Evolutionary conservation across 1,139 yeast genomes (phyloP).

Genomic region (Geotrichum armillariae): DNA sequence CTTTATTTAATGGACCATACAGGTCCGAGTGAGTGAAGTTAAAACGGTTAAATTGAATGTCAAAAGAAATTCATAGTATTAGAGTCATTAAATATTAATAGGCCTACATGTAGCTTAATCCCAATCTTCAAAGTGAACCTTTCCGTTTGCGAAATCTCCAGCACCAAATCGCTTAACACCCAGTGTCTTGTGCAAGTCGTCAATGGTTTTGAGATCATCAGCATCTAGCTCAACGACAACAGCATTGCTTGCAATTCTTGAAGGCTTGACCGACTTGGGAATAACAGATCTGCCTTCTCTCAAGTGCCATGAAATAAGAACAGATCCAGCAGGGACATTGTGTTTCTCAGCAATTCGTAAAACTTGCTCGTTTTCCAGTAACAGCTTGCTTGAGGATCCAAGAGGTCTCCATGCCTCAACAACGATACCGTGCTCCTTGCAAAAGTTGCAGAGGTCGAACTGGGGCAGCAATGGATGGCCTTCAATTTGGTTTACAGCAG

Average conservation of each 20-base stretch:
- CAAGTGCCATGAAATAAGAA: slow-evolving; percentile 71
- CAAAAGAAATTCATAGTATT: too few species aligned
- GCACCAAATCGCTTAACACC: slow-evolving; percentile 53
- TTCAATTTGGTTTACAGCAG: slow-evolving; percentile 75
- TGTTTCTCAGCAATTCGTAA: slow-evolving; percentile 55
- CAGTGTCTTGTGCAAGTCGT: slow-evolving; percentile 46
- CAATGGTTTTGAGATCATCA: slow-evolving; percentile 56
- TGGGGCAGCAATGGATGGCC: slow-evolving; percentile 77
- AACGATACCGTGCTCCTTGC: slow-evolving; percentile 54
- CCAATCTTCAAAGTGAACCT: slow-evolving; percentile 37
- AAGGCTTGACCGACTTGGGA: slow-evolving; percentile 69
- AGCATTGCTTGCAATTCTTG: slow-evolving; percentile 60
- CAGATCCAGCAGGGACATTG: slow-evolving; percentile 56
- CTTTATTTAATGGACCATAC: too few species aligned
- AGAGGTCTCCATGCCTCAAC: slow-evolving; percentile 81
- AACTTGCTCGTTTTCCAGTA: slow-evolving; percentile 53
- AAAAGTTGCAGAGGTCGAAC: slow-evolving; percentile 55
- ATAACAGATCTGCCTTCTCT: slow-evolving; percentile 70
- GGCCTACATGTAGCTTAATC: slow-evolving; percentile 27
- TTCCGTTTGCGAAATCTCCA: slow-evolving; percentile 40
- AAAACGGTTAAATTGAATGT: too few species aligned
- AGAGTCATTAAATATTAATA: too few species aligned
- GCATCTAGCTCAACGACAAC: slow-evolving; percentile 50
- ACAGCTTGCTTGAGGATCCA: slow-evolving; percentile 69
- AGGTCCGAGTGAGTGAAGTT: too few species aligned